Conservation (phyloP, 164 flowering plant species). For the Malania oleifera region DNA sequence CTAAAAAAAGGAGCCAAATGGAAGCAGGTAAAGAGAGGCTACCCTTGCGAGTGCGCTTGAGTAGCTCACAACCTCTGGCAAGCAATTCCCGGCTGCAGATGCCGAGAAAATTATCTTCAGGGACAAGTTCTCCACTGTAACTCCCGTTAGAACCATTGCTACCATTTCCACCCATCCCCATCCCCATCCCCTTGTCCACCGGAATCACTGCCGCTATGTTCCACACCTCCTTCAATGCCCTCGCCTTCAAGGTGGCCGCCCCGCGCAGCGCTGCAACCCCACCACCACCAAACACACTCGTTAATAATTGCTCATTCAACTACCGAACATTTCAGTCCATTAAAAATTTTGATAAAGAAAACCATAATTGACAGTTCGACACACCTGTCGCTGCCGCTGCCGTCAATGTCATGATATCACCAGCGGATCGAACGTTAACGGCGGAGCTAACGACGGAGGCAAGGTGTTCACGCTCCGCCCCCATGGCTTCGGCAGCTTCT, state of each 20-base stretch:
- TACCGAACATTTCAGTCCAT: neutral
- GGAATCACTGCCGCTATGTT: conserved; percentile 90
- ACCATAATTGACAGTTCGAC: no score
- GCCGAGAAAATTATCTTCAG: conserved; percentile 78
- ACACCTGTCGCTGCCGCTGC: conserved; percentile 97
- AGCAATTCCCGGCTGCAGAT: conserved; percentile 73
- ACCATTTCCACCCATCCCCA: conserved; percentile 20
- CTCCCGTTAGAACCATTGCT: conserved; percentile 51
- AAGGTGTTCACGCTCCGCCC: conserved; percentile 88
- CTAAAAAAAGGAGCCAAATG: neutral
- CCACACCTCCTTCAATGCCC: conserved; percentile 93
- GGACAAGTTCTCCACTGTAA: conserved; percentile 70
- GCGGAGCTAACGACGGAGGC: conserved; percentile 84
- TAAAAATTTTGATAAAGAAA: no score
- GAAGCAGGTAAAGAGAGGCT: neutral
- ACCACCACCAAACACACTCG: neutral
- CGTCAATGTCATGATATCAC: conserved; percentile 87
- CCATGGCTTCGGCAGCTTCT: conserved; percentile 94
- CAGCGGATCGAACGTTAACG: conserved; percentile 84
- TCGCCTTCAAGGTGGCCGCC: conserved; percentile 89
- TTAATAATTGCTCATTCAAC: neutral
- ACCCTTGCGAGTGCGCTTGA: conserved; percentile 95
- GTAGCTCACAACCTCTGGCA: conserved; percentile 82
- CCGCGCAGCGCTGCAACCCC: conserved; percentile 71
- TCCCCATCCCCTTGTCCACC: conserved; percentile 60